Conservation (phyloP, 768 basidiomycete genomes). For the Rhizopogon sp. region DNA sequence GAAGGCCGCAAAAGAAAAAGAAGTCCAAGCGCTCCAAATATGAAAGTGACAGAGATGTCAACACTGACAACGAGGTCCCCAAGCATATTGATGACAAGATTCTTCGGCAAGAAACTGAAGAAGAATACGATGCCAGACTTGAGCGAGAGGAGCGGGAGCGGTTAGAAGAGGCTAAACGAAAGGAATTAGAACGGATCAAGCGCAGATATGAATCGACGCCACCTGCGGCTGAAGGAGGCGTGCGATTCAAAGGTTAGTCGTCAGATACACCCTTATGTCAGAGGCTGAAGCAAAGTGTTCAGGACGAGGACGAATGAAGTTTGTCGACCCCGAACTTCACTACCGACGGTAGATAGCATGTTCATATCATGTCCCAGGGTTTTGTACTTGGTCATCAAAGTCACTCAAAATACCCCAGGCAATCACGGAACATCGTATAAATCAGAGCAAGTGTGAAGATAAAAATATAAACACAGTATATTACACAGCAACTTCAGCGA, state of each 20-base stretch:
- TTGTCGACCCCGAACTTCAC: constrained; percentile 51
- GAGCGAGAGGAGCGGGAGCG: constrained; percentile 66
- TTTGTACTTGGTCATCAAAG: not conserved
- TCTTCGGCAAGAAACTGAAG: constrained; percentile 51
- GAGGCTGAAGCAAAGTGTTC: not conserved
- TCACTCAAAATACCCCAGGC: constrained; percentile 1
- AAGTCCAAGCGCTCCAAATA: constrained; percentile 19
- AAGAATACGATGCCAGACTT: constrained; percentile 65
- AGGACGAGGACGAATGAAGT: constrained; percentile 69
- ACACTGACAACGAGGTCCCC: constrained; percentile 7
- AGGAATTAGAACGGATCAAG: constrained; percentile 46
- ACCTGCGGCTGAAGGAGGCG: constrained; percentile 34
- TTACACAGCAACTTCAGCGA: constrained; percentile 13
- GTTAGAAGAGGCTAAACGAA: constrained; percentile 39
- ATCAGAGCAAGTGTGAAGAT: constrained; percentile 9
- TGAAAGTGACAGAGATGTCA: not conserved
- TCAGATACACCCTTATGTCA: not conserved
- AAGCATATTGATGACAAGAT: constrained; percentile 1
- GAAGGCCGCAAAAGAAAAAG: constrained; percentile 15
- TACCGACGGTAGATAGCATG: constrained; percentile 16
- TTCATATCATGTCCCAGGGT: not conserved
- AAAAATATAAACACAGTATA: constrained; percentile 9
- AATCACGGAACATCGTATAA: constrained; percentile 4
- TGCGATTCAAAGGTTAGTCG: constrained; percentile 59
- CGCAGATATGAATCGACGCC: constrained; percentile 30